phyloP scores from a whole-genome alignment of 345 rosid species.

The Populus nigra region DNA sequence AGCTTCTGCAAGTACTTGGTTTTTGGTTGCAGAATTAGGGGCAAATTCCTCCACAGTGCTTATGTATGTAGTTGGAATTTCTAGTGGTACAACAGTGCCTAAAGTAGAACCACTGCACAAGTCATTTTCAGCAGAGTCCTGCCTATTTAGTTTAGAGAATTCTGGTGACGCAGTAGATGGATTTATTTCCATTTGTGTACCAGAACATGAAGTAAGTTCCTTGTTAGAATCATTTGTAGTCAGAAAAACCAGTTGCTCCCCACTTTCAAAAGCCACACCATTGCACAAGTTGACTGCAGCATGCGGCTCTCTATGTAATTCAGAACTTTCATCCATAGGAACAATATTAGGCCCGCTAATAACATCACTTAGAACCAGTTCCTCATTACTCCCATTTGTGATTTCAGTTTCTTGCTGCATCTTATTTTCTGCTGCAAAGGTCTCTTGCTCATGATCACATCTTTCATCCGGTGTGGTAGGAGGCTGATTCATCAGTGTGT shows the following conservation, averaged over 20 bases:
- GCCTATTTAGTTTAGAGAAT: conserved; percentile 13
- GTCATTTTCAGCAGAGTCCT: conserved; percentile 25
- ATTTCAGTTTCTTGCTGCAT: conserved; percentile 17
- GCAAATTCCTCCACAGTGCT: conserved; percentile 15
- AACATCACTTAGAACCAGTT: not conserved
- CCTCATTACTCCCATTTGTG: not conserved
- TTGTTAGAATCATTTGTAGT: conserved; percentile 5
- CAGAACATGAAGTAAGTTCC: conserved; percentile 31
- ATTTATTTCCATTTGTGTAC: conserved; percentile 24
- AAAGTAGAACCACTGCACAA: conserved; percentile 13
- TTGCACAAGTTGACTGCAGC: conserved; percentile 23
- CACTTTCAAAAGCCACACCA: conserved; percentile 22
- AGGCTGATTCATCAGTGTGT: conserved; percentile 9
- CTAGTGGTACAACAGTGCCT: conserved; percentile 1
- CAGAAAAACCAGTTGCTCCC: conserved; percentile 11
- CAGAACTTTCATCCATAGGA: conserved; percentile 24
- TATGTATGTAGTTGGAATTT: conserved; percentile 1
- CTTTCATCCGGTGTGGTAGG: conserved; percentile 1
- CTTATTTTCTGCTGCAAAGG: conserved; percentile 4
- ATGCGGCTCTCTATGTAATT: conserved; percentile 16
- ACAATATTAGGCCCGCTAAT: not conserved
- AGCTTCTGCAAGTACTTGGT: conserved; percentile 29
- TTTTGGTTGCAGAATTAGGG: conserved; percentile 3
- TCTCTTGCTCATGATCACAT: not conserved
- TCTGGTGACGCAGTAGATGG: conserved; percentile 15